Base-by-base conservation (phyloP, 116 monocot genomes). In the Phalaenopsis hybrid region DNA sequence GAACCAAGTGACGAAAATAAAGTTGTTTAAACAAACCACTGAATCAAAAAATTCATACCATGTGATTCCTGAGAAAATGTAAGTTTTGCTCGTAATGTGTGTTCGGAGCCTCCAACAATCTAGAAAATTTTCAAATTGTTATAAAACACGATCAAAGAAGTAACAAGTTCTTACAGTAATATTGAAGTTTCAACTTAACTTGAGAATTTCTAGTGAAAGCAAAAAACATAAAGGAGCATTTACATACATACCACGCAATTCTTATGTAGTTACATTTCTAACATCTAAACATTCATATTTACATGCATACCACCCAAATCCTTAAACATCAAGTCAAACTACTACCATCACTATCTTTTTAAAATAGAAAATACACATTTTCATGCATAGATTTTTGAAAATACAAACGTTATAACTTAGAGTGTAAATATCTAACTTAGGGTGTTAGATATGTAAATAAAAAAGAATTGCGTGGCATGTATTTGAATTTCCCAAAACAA, bases 91-190 rank as follows among this genome's bases (percentile, higher is more conserved):
- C 93, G 93, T 68, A 97, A 85, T 44, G 94, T 97, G 80, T 97
- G 97, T 70, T 97, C 97, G 79, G 93, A 85, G 8, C 97, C 97
- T 84, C 97, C 97, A 77, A 97, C 97, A 88, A 97, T 94, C 97
- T 97, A 86, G 80, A 82, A 78, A 52, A 67, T 33, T 72, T 69
- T 34, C 51, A 68, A 58, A 49, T 68, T n/a, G 80, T 70, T 12
- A 41, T 8, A 31, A 44, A 50, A 31, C 20, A 61, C 25, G 37
- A 78, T 57, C 18, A 20, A 55, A 78, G 15, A 55, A 59, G 55
- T 52, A 3, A 31, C 2, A 17, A 45, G 46, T 57, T 31, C 31
- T n/a, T 4, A 0, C 11, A 77, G 16, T n/a, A 2, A 12, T 25
- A 51, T 57, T 78, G 44, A 75, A 20, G 75, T 75, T 45, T 75